Percentiles rank a stretch among this genome's conserved stretches.
Conservation (phyloP, 768 basidiomycete genomes). For the Cyclocybe cylindracea region DNA sequence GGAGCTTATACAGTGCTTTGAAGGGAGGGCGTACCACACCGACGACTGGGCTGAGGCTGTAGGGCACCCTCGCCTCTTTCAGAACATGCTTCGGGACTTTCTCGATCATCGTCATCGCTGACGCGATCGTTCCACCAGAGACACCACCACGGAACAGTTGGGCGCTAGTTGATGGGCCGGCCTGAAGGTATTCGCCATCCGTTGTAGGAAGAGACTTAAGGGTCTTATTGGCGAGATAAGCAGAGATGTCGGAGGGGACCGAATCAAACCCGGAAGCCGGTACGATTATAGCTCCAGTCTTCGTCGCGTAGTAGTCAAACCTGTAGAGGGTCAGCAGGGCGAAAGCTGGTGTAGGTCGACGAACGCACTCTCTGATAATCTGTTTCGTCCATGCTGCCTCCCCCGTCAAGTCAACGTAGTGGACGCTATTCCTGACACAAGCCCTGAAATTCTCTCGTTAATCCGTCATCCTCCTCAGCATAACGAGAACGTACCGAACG, state of each 20-base stretch:
- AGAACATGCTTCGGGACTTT: slow-evolving; percentile 35
- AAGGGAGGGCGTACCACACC: slow-evolving; percentile 25
- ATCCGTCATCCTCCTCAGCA: background rate
- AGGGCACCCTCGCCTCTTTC: slow-evolving; percentile 29
- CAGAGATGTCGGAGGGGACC: slow-evolving; percentile 70
- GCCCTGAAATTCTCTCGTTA: background rate
- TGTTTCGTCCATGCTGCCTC: slow-evolving; percentile 68
- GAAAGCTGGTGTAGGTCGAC: background rate
- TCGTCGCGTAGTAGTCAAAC: slow-evolving; percentile 70
- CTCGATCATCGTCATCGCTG: slow-evolving; percentile 36
- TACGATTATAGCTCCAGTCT: slow-evolving; percentile 73
- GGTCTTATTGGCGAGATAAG: slow-evolving; percentile 68
- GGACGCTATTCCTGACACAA: slow-evolving; percentile 71
- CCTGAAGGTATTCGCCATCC: slow-evolving; percentile 22
- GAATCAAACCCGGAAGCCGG: slow-evolving; percentile 82
- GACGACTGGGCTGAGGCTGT: slow-evolving; percentile 41
- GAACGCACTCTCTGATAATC: slow-evolving; percentile 58
- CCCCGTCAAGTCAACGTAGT: slow-evolving; percentile 86
- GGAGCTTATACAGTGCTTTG: slow-evolving; percentile 36
- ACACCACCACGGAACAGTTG: slow-evolving; percentile 47
- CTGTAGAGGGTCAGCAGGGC: slow-evolving; percentile 33
- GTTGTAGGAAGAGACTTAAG: slow-evolving; percentile 46
- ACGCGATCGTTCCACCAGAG: slow-evolving; percentile 67
- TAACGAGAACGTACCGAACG: slow-evolving; percentile 47
- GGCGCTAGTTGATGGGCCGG: slow-evolving; percentile 61